Evolutionary conservation across 2,329 filamentous ascomycete genomes (phyloP).

Genomic region (Cladosporium sp.): DNA sequence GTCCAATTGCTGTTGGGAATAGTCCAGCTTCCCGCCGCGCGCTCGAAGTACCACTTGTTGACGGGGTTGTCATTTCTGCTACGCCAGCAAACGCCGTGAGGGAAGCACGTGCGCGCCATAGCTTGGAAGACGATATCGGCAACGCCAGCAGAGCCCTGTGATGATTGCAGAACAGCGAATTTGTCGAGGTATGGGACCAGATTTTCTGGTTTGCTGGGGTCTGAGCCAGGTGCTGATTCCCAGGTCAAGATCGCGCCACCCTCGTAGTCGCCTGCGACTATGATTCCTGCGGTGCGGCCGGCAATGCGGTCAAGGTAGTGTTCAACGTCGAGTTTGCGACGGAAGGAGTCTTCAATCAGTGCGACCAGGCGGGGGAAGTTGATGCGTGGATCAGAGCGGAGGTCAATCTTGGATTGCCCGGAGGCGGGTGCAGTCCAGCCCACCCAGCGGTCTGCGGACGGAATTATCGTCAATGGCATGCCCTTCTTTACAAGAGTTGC

Average conservation of each 20-base stretch:
- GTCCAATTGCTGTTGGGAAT: slow-evolving; percentile 82
- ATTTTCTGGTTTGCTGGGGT: slow-evolving; percentile 45
- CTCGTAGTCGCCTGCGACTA: slow-evolving; percentile 95
- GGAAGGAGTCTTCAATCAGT: slow-evolving; percentile 91
- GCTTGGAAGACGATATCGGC: slow-evolving; percentile 95
- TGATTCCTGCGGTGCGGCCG: slow-evolving; percentile 78
- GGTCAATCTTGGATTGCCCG: slow-evolving; percentile 57
- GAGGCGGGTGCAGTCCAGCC: slow-evolving; percentile 66
- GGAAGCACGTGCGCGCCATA: slow-evolving; percentile 88
- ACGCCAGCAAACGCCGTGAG: slow-evolving; percentile 85
- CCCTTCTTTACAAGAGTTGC: slow-evolving; percentile 88
- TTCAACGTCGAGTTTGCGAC: slow-evolving; percentile 73
- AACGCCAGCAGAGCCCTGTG: slow-evolving; percentile 79
- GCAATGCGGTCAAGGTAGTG: slow-evolving; percentile 80
- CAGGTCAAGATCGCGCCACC: slow-evolving; percentile 92
- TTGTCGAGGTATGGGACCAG: slow-evolving; percentile 95
- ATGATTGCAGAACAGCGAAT: slow-evolving; percentile 84
- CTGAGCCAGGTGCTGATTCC: slow-evolving; percentile 62
- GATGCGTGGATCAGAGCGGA: slow-evolving; percentile 71
- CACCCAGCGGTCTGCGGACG: slow-evolving; percentile 56
- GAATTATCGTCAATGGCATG: slow-evolving; percentile 81
- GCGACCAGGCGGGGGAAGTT: slow-evolving; percentile 78
- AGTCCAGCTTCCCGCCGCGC: slow-evolving; percentile 78
- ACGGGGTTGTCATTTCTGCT: slow-evolving; percentile 88
- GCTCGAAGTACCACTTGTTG: slow-evolving; percentile 99